Conservation (phyloP, 306 rosid genomes). For the Pachyrhizus erosus region DNA sequence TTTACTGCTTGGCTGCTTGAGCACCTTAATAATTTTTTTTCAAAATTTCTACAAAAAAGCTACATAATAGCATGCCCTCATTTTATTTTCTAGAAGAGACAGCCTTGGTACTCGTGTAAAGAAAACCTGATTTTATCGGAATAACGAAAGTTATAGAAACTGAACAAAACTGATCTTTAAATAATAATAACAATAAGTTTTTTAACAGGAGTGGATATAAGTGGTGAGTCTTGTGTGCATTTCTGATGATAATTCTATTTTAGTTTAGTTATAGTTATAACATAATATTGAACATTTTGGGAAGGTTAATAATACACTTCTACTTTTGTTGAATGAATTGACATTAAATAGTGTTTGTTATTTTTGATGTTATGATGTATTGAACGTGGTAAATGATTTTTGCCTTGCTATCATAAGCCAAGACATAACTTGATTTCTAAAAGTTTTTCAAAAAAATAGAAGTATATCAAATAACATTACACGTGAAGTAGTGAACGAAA, state of each 20-base stretch:
- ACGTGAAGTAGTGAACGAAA: background rate
- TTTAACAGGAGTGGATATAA: background rate
- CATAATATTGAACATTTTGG: background rate
- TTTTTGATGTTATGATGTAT: background rate
- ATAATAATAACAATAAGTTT: background rate
- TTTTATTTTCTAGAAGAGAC: constrained; percentile 6
- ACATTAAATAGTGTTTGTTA: background rate
- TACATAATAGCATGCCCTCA: background rate
- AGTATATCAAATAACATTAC: background rate
- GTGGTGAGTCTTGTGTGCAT: constrained; percentile 5
- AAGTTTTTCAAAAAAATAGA: background rate
- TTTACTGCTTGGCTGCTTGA: constrained; percentile 3
- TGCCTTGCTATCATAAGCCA: background rate
- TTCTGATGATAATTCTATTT: background rate
- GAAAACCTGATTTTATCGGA: background rate
- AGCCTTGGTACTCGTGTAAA: background rate
- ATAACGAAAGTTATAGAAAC: constrained; percentile 5
- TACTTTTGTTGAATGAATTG: background rate
- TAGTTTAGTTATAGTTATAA: background rate
- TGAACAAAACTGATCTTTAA: background rate
- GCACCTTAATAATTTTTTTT: background rate
- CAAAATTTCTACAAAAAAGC: background rate
- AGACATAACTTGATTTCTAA: background rate
- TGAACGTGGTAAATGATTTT: background rate
- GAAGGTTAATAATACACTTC: background rate